Conservation (phyloP, 2,329 filamentous ascomycete species). For the Cytospora piceae region DNA sequence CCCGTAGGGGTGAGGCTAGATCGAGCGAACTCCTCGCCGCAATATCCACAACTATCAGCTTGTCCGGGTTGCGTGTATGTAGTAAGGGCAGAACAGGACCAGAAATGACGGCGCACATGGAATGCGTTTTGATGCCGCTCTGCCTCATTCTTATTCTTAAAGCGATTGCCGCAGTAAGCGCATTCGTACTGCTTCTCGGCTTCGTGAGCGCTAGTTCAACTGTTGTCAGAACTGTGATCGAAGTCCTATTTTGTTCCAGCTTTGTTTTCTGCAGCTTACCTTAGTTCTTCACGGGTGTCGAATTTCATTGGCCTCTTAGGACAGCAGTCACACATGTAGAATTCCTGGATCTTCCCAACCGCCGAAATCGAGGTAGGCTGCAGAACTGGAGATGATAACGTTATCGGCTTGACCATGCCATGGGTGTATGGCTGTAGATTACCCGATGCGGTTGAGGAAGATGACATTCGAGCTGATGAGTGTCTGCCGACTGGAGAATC, state of each 20-base stretch:
- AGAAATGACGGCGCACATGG: slow-evolving; percentile 89
- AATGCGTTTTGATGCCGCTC: slow-evolving; percentile 96
- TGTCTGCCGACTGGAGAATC: neutral
- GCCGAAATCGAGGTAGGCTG: slow-evolving; percentile 9
- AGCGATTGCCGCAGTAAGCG: slow-evolving; percentile 88
- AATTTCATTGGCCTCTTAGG: slow-evolving; percentile 98
- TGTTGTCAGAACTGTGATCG: slow-evolving; percentile 59
- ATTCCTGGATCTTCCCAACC: slow-evolving; percentile 55
- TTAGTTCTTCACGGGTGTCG: slow-evolving; percentile 79
- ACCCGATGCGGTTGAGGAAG: neutral
- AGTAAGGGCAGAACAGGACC: too few species aligned
- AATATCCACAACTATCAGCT: slow-evolving; percentile 89
- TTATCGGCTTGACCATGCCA: too few species aligned
- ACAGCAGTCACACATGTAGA: slow-evolving; percentile 85
- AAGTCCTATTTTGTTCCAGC: too few species aligned
- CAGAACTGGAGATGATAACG: too few species aligned
- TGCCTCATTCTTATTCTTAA: slow-evolving; percentile 99
- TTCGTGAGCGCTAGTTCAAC: slow-evolving; percentile 84
- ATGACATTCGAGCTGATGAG: neutral
- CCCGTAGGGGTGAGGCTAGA: slow-evolving; percentile 45
- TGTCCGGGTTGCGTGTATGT: slow-evolving; percentile 65
- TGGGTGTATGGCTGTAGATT: neutral
- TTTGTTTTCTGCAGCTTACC: too few species aligned
- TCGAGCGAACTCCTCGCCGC: slow-evolving; percentile 82
- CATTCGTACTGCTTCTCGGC: slow-evolving; percentile 97